phyloP scores from a whole-genome alignment of 768 basidiomycete genomes.

The Phanerochaete carnosa region DNA sequence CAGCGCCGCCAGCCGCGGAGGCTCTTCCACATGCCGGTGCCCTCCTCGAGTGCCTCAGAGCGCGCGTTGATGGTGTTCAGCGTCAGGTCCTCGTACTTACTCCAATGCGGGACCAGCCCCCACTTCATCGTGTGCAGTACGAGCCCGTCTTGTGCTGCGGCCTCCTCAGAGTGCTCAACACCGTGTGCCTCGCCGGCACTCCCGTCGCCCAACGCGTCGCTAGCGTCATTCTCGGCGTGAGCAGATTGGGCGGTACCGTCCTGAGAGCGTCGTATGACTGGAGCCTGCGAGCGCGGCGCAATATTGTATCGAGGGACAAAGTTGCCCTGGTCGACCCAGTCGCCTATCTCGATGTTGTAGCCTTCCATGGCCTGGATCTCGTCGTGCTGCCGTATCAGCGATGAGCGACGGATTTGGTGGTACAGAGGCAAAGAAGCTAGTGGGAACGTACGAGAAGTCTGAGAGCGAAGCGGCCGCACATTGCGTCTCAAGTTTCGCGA shows the following conservation, averaged over 20 bases:
- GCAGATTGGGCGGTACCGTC: slow-evolving; percentile 3
- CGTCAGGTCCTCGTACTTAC: slow-evolving; percentile 66
- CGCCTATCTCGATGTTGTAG: slow-evolving; percentile 41
- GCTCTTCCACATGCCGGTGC: slow-evolving; percentile 81
- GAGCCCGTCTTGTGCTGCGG: slow-evolving; percentile 22
- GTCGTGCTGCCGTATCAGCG: slow-evolving; percentile 4
- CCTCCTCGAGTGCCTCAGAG: slow-evolving; percentile 71
- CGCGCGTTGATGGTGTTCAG: slow-evolving; percentile 91
- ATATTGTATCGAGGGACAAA: slow-evolving; percentile 72
- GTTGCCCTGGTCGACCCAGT: slow-evolving; percentile 58
- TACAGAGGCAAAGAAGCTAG: slow-evolving; percentile 8
- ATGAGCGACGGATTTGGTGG: neutral
- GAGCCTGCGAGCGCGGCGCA: slow-evolving; percentile 75
- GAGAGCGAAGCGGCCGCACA: slow-evolving; percentile 68
- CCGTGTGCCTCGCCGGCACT: neutral
- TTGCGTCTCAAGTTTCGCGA: slow-evolving; percentile 17
- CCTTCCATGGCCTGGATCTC: slow-evolving; percentile 38
- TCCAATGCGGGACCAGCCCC: slow-evolving; percentile 88
- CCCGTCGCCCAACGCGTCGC: too few relatives aligned
- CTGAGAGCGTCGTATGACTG: slow-evolving; percentile 59
- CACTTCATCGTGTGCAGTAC: slow-evolving; percentile 85
- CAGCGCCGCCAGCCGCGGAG: slow-evolving; percentile 83
- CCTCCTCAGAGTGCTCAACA: neutral
- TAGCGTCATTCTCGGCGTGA: slow-evolving; percentile 5
- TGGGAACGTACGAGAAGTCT: slow-evolving; percentile 40